Percentiles rank a stretch among this genome's conserved stretches.
phyloP scores from a whole-genome alignment of 1,139 yeast genomes.

The Lodderomyces metapsilosis region DNA sequence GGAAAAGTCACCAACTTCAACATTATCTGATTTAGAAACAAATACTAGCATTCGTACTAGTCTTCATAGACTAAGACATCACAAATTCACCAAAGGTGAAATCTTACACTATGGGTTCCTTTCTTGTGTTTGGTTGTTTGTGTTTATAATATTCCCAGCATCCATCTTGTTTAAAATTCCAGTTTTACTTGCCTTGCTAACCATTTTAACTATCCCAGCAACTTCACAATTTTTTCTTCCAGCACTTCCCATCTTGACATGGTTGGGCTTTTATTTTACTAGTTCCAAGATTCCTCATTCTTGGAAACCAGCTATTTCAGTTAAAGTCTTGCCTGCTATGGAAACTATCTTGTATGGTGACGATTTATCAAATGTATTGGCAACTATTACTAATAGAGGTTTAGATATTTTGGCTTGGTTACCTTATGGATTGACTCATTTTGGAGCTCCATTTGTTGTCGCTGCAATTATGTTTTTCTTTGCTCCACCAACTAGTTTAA shows the following conservation, averaged over 20 bases:
- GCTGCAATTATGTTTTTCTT: conserved; percentile 77
- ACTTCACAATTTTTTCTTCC: conserved; percentile 84
- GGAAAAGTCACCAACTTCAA: conserved; percentile 57
- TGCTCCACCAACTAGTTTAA: conserved; percentile 88
- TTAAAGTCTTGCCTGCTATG: conserved; percentile 87
- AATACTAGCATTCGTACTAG: conserved; percentile 56
- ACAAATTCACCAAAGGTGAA: conserved; percentile 48
- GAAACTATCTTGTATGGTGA: conserved; percentile 95
- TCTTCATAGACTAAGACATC: conserved; percentile 47
- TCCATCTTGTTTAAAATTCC: conserved; percentile 45
- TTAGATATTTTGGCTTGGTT: conserved; percentile 91
- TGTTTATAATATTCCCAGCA: conserved; percentile 53
- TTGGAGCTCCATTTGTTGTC: conserved; percentile 84
- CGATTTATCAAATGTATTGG: conserved; percentile 81
- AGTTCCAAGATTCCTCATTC: conserved; percentile 73
- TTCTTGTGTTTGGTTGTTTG: conserved; percentile 48
- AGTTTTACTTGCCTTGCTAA: conserved; percentile 32
- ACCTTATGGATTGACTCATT: conserved; percentile 92
- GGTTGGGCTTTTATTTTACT: conserved; percentile 84
- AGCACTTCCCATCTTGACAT: conserved; percentile 82
- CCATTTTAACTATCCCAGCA: conserved; percentile 62
- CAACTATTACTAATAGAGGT: conserved; percentile 64
- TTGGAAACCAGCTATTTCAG: conserved; percentile 88
- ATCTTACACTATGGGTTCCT: conserved; percentile 53
- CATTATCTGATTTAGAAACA: conserved; percentile 56